phyloP scores from a whole-genome alignment of 2,329 filamentous ascomycete genomes.

The Cladosporium austrohemisphaericum region DNA sequence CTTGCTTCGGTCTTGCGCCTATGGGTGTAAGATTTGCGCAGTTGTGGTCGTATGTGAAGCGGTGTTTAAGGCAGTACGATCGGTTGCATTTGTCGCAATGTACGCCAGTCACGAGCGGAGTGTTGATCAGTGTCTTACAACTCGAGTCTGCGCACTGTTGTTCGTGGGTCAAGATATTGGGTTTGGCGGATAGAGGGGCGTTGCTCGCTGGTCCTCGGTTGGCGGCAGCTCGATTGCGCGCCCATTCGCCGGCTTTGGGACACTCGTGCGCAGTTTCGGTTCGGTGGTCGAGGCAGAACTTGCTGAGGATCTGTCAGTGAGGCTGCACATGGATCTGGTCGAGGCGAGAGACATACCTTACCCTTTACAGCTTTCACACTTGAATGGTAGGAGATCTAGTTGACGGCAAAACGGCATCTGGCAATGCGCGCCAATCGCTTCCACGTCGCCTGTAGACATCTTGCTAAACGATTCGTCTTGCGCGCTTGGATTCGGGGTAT shows the following conservation, averaged over 20 bases:
- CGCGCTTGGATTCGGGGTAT: conserved; percentile 34
- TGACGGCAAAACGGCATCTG: conserved; percentile 87
- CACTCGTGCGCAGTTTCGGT: conserved; percentile 77
- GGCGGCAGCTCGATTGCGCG: conserved; percentile 43
- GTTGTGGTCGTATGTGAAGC: conserved; percentile 75
- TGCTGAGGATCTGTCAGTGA: conserved; percentile 20
- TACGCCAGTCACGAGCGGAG: conserved; percentile 62
- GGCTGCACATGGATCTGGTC: neutral
- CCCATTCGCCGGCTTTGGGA: conserved; percentile 59
- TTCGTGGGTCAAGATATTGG: conserved; percentile 57
- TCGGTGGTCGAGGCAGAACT: conserved; percentile 89
- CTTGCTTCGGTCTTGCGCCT: conserved; percentile 46
- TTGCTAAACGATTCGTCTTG: conserved; percentile 55
- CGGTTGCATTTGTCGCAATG: conserved; percentile 70
- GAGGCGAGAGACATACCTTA: conserved; percentile 27
- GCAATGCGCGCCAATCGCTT: conserved; percentile 86
- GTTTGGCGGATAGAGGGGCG: conserved; percentile 41
- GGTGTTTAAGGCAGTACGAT: conserved; percentile 74
- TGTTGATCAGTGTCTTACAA: conserved; percentile 71
- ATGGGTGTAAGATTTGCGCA: conserved; percentile 69
- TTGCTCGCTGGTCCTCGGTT: conserved; percentile 25
- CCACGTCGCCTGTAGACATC: conserved; percentile 75
- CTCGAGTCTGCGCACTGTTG: conserved; percentile 63
- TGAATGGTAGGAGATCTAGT: conserved; percentile 93
- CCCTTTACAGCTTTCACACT: conserved; percentile 79